Base-by-base conservation (phyloP, 768 basidiomycete species). In the Suillus sp. region DNA sequence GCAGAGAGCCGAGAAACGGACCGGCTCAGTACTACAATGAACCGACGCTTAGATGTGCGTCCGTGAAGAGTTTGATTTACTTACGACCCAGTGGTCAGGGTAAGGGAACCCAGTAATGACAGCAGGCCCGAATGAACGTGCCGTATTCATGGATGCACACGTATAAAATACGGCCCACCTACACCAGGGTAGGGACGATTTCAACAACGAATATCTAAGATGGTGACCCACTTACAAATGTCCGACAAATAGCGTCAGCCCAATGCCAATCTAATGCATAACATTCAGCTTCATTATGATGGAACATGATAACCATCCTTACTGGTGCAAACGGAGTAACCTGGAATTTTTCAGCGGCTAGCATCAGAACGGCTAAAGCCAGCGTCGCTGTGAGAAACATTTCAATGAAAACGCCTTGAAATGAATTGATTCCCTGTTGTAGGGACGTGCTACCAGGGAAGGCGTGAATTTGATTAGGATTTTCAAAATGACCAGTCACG, bases 71-170 rank as follows among this genome's bases (percentile, higher is more conserved):
- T 37, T 11, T 2, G 42, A 4, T 6, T 22, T 35, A 76, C 84
- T 38, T 73, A 88, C 88, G 63, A 89, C 80, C 88, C 87, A 90
- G 40, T 90, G 89, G 10, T 77, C 62, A 25, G 72, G 64, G 53
- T 75, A 68, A 16, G 81, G 78, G 68, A 89, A 90, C 30, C 85
- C 83, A 20, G 83, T 81, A 38, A 90, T 78, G 4, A 84, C 86
- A 4, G 89, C 86, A 1, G 89, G 89, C 5, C 88, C 89, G 71
- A 89, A 90, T 0, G 89, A 72, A 60, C 89, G 81, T 16, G 89
- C 89, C 8, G 86, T 84, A 68, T 90, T 90, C 83, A 88, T 86
- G 22, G 78, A 79, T 7, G 85, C 87, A 13, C 88, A 86, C 0
- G 88, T 90, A 70, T 84, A 90, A 64, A 77, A 81, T 6, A 86